Percentiles rank a stretch among this genome's conserved stretches.
phyloP scores from a whole-genome alignment of 2,329 filamentous ascomycete genomes.

The Parascedosporium putredinis region DNA sequence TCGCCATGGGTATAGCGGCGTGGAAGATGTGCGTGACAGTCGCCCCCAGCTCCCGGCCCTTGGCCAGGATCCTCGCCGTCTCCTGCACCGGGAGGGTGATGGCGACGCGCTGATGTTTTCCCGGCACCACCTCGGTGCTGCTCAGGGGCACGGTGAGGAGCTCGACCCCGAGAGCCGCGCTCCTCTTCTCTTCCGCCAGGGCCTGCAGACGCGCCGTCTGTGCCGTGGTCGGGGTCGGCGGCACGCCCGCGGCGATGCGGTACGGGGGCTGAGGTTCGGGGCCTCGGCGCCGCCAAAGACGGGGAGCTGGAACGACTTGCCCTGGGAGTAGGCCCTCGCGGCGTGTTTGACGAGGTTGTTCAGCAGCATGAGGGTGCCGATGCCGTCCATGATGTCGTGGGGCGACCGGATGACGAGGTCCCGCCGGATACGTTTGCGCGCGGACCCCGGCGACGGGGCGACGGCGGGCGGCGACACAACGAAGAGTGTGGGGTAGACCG shows the following conservation, averaged over 20 bases:
- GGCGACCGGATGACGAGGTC: conserved; percentile 26
- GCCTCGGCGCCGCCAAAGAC: conserved; percentile 14
- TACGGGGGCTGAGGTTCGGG: conserved; percentile 18
- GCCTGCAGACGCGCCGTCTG: conserved; percentile 12
- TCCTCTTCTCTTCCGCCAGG: conserved; percentile 8
- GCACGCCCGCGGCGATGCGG: conserved; percentile 17
- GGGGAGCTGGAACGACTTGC: conserved; percentile 9
- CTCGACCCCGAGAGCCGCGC: neutral
- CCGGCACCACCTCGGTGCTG: conserved; percentile 12
- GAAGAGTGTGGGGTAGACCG: conserved; percentile 21
- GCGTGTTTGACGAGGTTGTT: conserved; percentile 19
- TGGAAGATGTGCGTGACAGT: conserved; percentile 24
- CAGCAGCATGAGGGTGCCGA: conserved; percentile 25
- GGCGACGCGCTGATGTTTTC: conserved; percentile 17
- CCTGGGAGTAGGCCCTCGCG: conserved; percentile 14
- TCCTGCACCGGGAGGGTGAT: conserved; percentile 12
- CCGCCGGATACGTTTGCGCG: conserved; percentile 11
- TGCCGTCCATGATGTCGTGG: conserved; percentile 29
- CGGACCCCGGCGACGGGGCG: neutral
- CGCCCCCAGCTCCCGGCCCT: conserved; percentile 13
- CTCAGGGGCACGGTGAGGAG: conserved; percentile 15
- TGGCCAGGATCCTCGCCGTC: conserved; percentile 13
- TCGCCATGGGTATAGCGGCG: conserved; percentile 19
- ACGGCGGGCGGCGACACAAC: conserved; percentile 15
- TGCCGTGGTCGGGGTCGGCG: conserved; percentile 8